Evolutionary conservation across 495 filamentous ascomycete species (phyloP).

Genomic region (Xylaria longipes): DNA sequence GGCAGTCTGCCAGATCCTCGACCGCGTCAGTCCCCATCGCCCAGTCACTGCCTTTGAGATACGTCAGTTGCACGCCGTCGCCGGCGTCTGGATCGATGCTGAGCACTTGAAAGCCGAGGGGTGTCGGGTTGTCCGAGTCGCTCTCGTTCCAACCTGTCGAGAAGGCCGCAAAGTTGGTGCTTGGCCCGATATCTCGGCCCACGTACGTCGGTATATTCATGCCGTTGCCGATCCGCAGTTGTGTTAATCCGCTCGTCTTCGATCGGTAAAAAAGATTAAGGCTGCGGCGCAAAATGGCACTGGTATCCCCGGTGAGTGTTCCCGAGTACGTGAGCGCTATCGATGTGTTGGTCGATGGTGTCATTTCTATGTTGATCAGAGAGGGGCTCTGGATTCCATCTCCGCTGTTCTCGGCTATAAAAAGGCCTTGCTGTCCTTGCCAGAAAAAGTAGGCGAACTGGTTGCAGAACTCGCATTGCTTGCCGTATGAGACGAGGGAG

Average conservation of each 20-base stretch:
- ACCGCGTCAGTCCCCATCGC: constrained; percentile 20
- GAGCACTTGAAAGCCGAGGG: constrained; percentile 40
- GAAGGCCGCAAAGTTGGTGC: constrained; percentile 37
- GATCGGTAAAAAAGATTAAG: constrained; percentile 41
- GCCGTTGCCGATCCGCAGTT: constrained; percentile 38
- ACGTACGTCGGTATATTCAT: constrained; percentile 26
- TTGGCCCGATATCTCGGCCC: constrained; percentile 34
- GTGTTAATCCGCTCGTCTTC: constrained; percentile 32
- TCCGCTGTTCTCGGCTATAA: constrained; percentile 32
- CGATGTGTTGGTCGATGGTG: constrained; percentile 34
- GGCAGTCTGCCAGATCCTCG: constrained; percentile 28
- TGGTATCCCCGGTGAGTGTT: constrained; percentile 25
- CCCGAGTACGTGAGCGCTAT: constrained; percentile 33
- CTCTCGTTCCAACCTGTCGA: constrained; percentile 41
- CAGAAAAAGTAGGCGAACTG: constrained; percentile 40
- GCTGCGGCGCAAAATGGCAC: constrained; percentile 33
- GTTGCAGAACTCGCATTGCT: constrained; percentile 38
- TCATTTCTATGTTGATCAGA: constrained; percentile 18
- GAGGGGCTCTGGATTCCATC: constrained; percentile 20
- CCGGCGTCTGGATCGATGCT: constrained; percentile 33
- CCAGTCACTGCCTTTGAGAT: constrained; percentile 32
- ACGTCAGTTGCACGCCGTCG: constrained; percentile 38
- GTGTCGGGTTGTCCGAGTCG: constrained; percentile 28
- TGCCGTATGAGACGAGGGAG: constrained; percentile 36
- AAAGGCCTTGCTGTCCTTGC: constrained; percentile 32